These are phyloP conservation scores for Amauroascus niger DNA, from an alignment of 2,329 filamentous ascomycete genomes.

Conservation along the genomic window DNA sequence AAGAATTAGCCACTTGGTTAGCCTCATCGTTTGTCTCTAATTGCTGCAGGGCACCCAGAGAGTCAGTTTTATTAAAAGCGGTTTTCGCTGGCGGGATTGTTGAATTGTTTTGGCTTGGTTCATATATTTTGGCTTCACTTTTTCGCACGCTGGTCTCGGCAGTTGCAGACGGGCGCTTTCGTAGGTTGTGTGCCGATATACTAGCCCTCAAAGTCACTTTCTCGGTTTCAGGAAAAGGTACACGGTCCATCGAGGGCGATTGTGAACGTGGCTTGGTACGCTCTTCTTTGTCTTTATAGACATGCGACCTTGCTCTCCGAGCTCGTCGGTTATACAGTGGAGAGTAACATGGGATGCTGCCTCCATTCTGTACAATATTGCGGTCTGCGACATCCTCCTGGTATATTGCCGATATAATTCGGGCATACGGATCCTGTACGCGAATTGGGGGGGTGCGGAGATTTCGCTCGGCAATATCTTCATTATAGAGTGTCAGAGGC, in stretches of 20 bases:
- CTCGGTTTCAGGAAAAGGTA: neutral
- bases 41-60: neutral
- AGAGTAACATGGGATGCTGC: neutral
- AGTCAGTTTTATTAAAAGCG: neutral
- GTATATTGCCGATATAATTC: slow-evolving; percentile 29
- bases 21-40: neutral
- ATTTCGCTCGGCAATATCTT: slow-evolving; percentile 38
- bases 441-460: slow-evolving; percentile 8
- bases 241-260: neutral
- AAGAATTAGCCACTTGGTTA: neutral
- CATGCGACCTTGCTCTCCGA: neutral
- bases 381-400: slow-evolving; percentile 37
- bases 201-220: slow-evolving; percentile 11
- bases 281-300: slow-evolving; percentile 1
- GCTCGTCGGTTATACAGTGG: neutral
- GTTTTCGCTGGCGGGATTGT: neutral
- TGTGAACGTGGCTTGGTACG: slow-evolving; percentile 12
- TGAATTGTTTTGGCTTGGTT: neutral
- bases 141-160: neutral
- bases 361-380: slow-evolving; percentile 28
- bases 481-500: slow-evolving; percentile 32
- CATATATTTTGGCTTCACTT: neutral
- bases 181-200: slow-evolving; percentile 22
- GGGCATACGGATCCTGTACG: slow-evolving; percentile 21
- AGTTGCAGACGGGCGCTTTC: slow-evolving; percentile 3